Base-by-base conservation (phyloP, 805 yeast species). In the Candida ipomoeae region DNA sequence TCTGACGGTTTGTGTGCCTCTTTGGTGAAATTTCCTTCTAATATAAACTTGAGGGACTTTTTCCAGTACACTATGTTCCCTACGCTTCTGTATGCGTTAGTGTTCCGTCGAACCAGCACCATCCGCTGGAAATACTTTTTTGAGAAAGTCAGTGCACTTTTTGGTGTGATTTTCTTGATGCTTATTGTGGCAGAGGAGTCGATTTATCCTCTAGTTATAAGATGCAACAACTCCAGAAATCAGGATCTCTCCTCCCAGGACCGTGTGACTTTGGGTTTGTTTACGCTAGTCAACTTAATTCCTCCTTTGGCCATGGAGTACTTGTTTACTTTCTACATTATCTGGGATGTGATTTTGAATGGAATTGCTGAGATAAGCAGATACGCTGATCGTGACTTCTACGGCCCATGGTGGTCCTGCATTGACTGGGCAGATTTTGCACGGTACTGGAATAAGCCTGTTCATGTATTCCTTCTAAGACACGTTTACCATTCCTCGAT, bases 391-490 rank as follows among this genome's bases (percentile, higher is more conserved):
- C 80, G 99, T 46, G 87, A 87, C 57, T 94, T 94, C 67, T 94
- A 95, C 63, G 92, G 96, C 3, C 87, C 89, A 40, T 95, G 99
- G 99, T 94, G 99, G 99, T 89, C 91, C 59, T 87, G 95, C 54
- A 82, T 85, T 17, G 86, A 89, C 39, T 94, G 97, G 97, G 87
- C 87, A 50, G 91, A 91, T 63, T 94, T 88, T 66, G 85, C 97
- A 10, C 77, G 97, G 56, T 83, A 87, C 54, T 95, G 99, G 99
- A 94, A 94, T 65, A 79, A 81, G 8, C 97, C 98, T 0, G 98
- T 94, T 20, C 97, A 94, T 65, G 80, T 82, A 61, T 94, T 94
- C 58, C 71, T 94, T 52, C 72, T 91, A 41, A 79, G 98, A 56
- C 99, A 95, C 64, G 98, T 94, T 2, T 95, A 94, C 66, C 97